Evolutionary conservation across 2,329 filamentous ascomycete species (phyloP).

Genomic region (Fusarium sp.): DNA sequence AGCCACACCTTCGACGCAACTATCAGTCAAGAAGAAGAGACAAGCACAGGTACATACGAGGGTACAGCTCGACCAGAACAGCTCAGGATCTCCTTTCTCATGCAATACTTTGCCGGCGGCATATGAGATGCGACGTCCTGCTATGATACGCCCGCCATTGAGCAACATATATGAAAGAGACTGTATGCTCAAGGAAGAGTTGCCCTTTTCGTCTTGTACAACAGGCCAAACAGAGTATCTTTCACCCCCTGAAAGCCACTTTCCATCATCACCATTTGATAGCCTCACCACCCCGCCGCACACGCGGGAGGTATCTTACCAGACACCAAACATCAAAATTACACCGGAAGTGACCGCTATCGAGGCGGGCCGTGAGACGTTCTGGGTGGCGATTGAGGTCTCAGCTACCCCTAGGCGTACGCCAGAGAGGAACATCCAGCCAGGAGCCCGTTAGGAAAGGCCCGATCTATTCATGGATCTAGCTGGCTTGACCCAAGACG

Average conservation of each 20-base stretch:
- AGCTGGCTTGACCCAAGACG: constrained; percentile 15
- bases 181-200: background rate
- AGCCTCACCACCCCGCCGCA: background rate
- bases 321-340: constrained; percentile 58
- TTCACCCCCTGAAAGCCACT: background rate
- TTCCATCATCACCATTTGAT: background rate
- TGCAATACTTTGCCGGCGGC: constrained; percentile 22
- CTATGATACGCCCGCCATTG: constrained; percentile 34
- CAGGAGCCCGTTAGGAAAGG: background rate
- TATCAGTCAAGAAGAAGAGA: constrained; percentile 38
- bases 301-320: constrained; percentile 39
- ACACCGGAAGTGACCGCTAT: constrained; percentile 56
- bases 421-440: background rate
- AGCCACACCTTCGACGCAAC: constrained; percentile 12
- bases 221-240: background rate
- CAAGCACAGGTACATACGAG: constrained; percentile 5
- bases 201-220: background rate
- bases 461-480: constrained; percentile 8
- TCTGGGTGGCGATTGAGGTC: constrained; percentile 65
- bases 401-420: constrained; percentile 49
- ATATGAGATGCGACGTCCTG: constrained; percentile 20
- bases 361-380: constrained; percentile 47
- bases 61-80: background rate
- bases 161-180: constrained; percentile 30
- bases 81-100: background rate